Base-by-base conservation (phyloP, 805 yeast species). In the Kuraishia borneana region DNA sequence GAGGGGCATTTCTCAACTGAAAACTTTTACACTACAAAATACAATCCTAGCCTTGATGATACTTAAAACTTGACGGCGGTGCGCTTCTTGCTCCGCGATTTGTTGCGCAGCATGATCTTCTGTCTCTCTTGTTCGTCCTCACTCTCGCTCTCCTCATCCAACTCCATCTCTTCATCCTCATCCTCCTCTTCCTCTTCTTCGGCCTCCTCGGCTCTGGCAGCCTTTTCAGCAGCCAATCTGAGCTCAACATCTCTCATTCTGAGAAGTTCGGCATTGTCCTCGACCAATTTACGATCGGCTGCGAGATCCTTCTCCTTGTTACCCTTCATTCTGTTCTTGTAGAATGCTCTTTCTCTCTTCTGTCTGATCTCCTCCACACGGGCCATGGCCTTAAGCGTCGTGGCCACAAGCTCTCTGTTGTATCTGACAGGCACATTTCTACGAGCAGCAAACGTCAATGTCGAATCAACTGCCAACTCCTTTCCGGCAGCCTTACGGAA, bases 401-500 rank as follows among this genome's bases (percentile, higher is more conserved):
- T 83, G 38, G 92, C 81, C 26, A 92, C 97, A 40, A 92, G 70
- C 52, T 92, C 96, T 68, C 98, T 77, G 67, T 92, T 89, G 63
- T 92, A 92, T 61, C 98, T 76, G 31, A 92, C 96, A 32, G 98
- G 98, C 31, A 92, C 92, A 56, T 92, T 88, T 70, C 98, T 83
- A 66, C 96, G 84, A 46, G 94, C 88, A 39, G 95, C 95, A 60
- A 92, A 92, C 1, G 97, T 83, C 51, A 92, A 71, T 4, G 98
- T 88, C 4, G 95, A 82, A 54, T 92, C 98, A 38, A 92, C 97
- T 18, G 94, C 96, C 69, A 92, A 73, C 58, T 92, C 98, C 60
- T 92, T 92, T 51, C 98, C 98, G 30, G 97, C 97, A 41, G 97
- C 94, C 60, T 92, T 92, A 65, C 98, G 77, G 73, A 92, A 92